Conservation (phyloP, 108 stramenopile genomes). For the Phaeodactylum tricornutum region DNA sequence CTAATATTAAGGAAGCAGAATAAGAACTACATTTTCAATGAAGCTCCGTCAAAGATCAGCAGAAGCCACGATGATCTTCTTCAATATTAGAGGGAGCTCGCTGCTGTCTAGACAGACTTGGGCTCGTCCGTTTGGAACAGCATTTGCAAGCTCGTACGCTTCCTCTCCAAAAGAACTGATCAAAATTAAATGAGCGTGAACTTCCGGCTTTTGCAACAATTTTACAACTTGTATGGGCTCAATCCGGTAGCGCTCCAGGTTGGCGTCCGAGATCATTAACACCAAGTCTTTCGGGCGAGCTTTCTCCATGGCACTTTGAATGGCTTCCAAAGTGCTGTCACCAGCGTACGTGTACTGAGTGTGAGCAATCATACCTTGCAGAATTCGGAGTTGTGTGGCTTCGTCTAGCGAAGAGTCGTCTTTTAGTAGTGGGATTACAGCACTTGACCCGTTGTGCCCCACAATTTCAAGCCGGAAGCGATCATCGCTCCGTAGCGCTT, state of each 20-base stretch:
- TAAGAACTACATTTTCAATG: too few relatives aligned
- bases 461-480: conserved; percentile 56
- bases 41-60: not conserved
- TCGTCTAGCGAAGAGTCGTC: conserved; percentile 34
- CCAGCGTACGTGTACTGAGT: conserved; percentile 77
- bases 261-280: conserved; percentile 78
- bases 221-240: conserved; percentile 33
- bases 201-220: conserved; percentile 18
- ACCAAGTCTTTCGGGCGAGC: conserved; percentile 37
- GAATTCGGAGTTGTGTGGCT: conserved; percentile 45
- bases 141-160: conserved; percentile 27
- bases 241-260: conserved; percentile 77
- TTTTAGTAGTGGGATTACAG: conserved; percentile 47
- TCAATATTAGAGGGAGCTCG: conserved; percentile 47
- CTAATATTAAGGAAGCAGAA: too few relatives aligned
- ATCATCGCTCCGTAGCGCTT: conserved; percentile 45
- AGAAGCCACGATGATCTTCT: conserved; percentile 29
- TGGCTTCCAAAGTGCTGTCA: conserved; percentile 82
- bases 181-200: conserved; percentile 46
- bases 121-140: conserved; percentile 46
- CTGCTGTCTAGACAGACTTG: conserved; percentile 49
- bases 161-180: conserved; percentile 65
- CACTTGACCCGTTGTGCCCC: conserved; percentile 66
- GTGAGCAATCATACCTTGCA: conserved; percentile 83
- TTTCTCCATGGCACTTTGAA: conserved; percentile 42